Evolutionary conservation across 2,329 filamentous ascomycete genomes (phyloP), one percentile per base, ranked within the genome.

Genomic region (Pyricularia pennisetigena): DNA sequence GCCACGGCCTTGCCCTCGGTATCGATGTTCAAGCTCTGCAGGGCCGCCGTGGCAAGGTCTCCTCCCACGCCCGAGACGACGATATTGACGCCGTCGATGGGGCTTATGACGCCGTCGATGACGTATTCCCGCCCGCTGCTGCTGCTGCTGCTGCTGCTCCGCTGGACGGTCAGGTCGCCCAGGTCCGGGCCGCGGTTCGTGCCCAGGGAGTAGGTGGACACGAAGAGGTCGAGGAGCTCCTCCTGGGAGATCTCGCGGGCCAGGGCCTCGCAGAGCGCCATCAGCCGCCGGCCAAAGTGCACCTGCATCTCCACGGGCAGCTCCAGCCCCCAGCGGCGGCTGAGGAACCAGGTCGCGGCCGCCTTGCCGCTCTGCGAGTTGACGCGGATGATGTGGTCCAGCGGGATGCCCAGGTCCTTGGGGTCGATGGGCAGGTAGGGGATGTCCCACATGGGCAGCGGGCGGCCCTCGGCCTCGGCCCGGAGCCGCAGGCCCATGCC

Each of bases 321-420:
- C 12, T 61, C 57, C 23, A 61, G 8, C 24, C 57, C 57, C 57
- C 57, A 61, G 24, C 57, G 57, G 57, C 57, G 57, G 57, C 24
- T 61, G 8, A 61, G 57, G 57, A 61, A 26, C 57, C 57, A 61
- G 1, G 57, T 26, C 23, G n/a, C 57, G 14, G 57, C 57, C 23
- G 57, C 57, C n/a, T 61, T 61, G n/a, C 57, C 57, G 57, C 57
- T 61, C 78, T 98, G 94, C n/a, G 92, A 97, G 83, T 98, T 99
- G 85, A 98, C 94, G 70, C 94, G 92, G 76, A 98, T 98, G 76
- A 98, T 90, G 69, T 94, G 94, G 80, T 98, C 94, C 85, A 98
- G 98, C 20, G 89, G 97, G 69, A 94, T 88, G 65, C 94, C 94
- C 71, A 98, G 97, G 75, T 98, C 94, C 75, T 91, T 85, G 5